Evolutionary conservation across 306 rosid genomes (phyloP), one percentile per base, ranked within the genome.

Genomic region (Gillenia trifoliata): DNA sequence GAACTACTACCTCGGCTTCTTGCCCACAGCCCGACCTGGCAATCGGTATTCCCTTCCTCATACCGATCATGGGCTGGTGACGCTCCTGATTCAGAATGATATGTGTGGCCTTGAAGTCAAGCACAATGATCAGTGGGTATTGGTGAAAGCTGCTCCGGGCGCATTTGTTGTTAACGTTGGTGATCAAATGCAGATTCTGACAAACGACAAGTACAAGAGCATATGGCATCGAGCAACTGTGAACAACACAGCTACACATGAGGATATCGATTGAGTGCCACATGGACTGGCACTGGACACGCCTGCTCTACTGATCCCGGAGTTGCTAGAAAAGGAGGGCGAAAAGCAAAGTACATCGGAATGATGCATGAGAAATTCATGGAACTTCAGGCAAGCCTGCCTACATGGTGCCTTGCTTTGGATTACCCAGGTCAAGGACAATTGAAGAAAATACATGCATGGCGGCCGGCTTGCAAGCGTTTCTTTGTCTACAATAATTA

Each of bases 181-280:
- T 7, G 78, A 75, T 47, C 75, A 76, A 59, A 40, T 76, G n/a
- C 64, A 60, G 71, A 73, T 86, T 45, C 3, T 81, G 81, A 86
- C 88, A 52, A 88, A 88, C 56, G 90, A 88, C 4, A 86, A 81
- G 76, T 88, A 86, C 83, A 86, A 71, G 47, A 86, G 90, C 63
- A 73, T 84, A 2, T 49, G 87, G 55, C 90, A 88, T 77, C 62
- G 90, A 47, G 93, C 88, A 43, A 47, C 23, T 17, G 85, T 83
- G 74, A 82, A 84, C 77, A 81, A 77, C 69, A 82, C 71, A 72
- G 86, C 84, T 19, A 83, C 86, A n/a, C n/a, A n/a, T n/a, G 3
- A 85, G 92, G 78, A 85, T 85, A 47, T 85, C 89, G 0, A 7
- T 88, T 41, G 86, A 25, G 52, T 75, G 3, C 80, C 74, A 6